Conservation (phyloP, 2,329 filamentous ascomycete genomes). For the Arthrobotrys megalospora region DNA sequence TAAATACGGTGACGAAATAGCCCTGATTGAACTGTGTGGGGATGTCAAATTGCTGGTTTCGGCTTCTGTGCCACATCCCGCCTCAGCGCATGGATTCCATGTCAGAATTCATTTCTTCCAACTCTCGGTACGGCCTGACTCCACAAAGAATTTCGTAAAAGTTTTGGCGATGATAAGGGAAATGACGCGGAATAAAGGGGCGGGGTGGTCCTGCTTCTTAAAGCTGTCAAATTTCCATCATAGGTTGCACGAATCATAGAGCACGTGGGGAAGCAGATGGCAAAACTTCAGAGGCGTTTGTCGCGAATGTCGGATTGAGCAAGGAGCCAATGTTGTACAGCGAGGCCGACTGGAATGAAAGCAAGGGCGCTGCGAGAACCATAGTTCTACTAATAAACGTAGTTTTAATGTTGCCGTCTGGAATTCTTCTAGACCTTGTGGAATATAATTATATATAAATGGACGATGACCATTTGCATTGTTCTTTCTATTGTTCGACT, state of each 20-base stretch:
- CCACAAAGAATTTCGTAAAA: constrained; percentile 24
- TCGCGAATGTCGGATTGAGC: constrained; percentile 18
- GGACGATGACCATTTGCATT: not conserved
- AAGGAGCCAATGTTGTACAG: not conserved
- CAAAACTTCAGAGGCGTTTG: not conserved
- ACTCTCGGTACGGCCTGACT: constrained; percentile 13
- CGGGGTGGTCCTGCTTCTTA: constrained; percentile 10
- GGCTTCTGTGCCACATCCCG: constrained; percentile 39
- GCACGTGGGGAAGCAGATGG: constrained; percentile 13
- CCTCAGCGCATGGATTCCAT: constrained; percentile 29
- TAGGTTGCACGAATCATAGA: not conserved
- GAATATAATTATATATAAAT: constrained; percentile 14
- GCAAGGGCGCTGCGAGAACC: constrained; percentile 19
- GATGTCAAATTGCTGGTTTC: constrained; percentile 34
- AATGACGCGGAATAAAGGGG: constrained; percentile 33
- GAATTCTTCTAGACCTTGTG: constrained; percentile 12
- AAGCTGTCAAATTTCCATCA: constrained; percentile 17
- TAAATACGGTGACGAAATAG: constrained; percentile 22
- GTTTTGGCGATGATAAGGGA: constrained; percentile 30
- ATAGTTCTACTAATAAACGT: constrained; percentile 25
- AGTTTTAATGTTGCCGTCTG: not conserved
- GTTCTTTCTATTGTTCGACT: not conserved
- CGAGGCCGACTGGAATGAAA: constrained; percentile 5
- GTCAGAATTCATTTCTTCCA: constrained; percentile 31
- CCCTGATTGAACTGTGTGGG: constrained; percentile 16